Conservation (phyloP, 2,329 filamentous ascomycete species). For the Aspergillus ruber region DNA sequence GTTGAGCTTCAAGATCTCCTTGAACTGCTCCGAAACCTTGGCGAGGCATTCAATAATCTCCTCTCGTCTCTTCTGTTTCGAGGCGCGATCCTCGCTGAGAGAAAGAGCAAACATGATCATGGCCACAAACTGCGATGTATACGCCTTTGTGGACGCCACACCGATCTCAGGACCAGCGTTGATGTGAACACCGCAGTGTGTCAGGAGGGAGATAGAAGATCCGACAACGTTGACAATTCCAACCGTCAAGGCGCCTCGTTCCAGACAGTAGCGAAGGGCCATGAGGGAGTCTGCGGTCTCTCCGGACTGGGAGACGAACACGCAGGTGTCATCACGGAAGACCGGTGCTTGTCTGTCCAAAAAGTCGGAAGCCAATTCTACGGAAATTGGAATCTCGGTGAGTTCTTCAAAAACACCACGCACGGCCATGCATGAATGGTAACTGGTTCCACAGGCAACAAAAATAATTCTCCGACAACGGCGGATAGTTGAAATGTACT, state of each 20-base stretch:
- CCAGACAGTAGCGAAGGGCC: conserved; percentile 95
- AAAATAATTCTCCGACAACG: conserved; percentile 97
- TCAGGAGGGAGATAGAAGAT: conserved; percentile 96
- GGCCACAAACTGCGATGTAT: conserved; percentile 98
- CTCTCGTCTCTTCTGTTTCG: conserved; percentile 82
- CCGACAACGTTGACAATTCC: conserved; percentile 98
- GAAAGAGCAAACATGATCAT: conserved; percentile 99
- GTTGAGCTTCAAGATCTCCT: conserved; percentile 83
- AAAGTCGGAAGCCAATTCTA: conserved; percentile 97
- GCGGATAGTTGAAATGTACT: conserved; percentile 94
- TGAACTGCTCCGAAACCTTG: conserved; percentile 86
- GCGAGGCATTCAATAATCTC: conserved; percentile 93
- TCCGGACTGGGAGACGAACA: conserved; percentile 97
- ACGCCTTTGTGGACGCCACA: conserved; percentile 98
- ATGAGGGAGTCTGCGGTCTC: conserved; percentile 97
- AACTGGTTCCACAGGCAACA: conserved; percentile 96
- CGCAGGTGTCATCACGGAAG: conserved; percentile 98
- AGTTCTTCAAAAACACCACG: conserved; percentile 96
- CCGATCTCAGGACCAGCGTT: conserved; percentile 98
- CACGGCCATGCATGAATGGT: conserved; percentile 99
- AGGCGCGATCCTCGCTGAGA: conserved; percentile 90
- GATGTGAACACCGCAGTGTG: conserved; percentile 99
- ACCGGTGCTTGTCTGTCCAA: conserved; percentile 92
- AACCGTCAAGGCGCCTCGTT: conserved; percentile 93
- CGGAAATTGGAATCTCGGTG: conserved; percentile 93